Evolutionary conservation across 2,329 filamentous ascomycete species (phyloP), one percentile per base, ranked within the genome.

Genomic region (Didymellaceae sp.): DNA sequence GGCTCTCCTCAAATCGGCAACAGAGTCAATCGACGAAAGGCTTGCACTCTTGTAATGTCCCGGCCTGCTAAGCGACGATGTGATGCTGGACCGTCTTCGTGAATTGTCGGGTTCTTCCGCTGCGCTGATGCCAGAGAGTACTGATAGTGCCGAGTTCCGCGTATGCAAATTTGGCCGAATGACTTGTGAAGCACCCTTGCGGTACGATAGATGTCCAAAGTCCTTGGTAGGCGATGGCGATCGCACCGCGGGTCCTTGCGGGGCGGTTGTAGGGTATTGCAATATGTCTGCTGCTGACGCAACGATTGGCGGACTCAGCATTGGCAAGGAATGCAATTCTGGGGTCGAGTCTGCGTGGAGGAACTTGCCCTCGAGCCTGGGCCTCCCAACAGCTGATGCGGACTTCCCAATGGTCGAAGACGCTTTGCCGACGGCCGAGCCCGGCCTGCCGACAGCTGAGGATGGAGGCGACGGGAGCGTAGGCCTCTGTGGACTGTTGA

Each of bases 311-410:
- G 70, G 71, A 9, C 65, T 70, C n/a, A 64, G 57, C n/a, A 66
- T 59, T n/a, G 71, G 64, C 31, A 66, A 58, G 17, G 34, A 45
- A 68, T 73, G 35, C 71, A 75, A 7, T 80, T 82, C 34, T 33
- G 63, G 62, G 37, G 67, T 61, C 6, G 65, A 71, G 70, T 90
- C 88, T 52, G 87, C 89, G 68, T 91, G 88, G 70, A 91, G 85
- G 76, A 92, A 91, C 67, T 89, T 90, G 72, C 63, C 68, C 22
- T 70, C 67, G 6, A 63, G 43, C 14, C 62, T 62, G 1, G 59
- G 41, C 48, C 63, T 66, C 17, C 57, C 57, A 10, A 57, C 14
- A 14, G 37, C 38, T 25, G 47, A 51, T 13, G 25, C 43, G 8
- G 72, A 21, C 14, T 44, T 45, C 16, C 42, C 33, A 21, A 40